These are phyloP conservation scores for Lasiodiplodia gonubiensis DNA, from an alignment of 2,329 filamentous ascomycete genomes.

Conservation along the genomic window DNA sequence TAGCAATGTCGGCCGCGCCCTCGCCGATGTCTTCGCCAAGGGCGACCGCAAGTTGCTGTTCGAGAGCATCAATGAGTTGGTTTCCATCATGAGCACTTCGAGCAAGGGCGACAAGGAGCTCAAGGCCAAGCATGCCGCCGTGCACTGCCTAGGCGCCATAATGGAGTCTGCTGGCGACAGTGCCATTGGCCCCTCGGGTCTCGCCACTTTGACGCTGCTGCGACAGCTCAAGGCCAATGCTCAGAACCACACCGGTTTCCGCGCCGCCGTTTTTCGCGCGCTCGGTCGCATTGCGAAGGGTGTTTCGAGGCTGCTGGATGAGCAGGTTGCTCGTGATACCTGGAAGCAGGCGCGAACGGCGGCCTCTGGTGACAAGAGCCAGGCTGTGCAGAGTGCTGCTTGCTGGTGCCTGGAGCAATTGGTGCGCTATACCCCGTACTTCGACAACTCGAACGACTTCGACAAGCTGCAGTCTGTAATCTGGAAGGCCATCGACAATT, in stretches of 20 bases:
- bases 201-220: conserved; percentile 73
- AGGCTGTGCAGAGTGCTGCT: conserved; percentile 77
- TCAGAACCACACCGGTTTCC: conserved; percentile 78
- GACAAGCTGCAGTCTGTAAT: conserved; percentile 82
- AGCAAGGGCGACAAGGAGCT: conserved; percentile 78
- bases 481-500: conserved; percentile 85
- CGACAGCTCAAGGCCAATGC: conserved; percentile 77
- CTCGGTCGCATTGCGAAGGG: conserved; percentile 78
- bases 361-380: conserved; percentile 79
- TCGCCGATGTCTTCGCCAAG: conserved; percentile 79
- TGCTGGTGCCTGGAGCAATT: conserved; percentile 80
- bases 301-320: conserved; percentile 79
- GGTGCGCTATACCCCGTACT: conserved; percentile 75
- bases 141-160: conserved; percentile 83
- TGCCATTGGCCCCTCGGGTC: conserved; percentile 79
- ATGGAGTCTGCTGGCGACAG: conserved; percentile 94
- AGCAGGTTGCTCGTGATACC: conserved; percentile 81
- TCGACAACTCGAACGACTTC: conserved; percentile 87
- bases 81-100: conserved; percentile 71
- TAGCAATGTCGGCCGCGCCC: conserved; percentile 84
- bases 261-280: conserved; percentile 77
- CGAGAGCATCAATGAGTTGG: conserved; percentile 90
- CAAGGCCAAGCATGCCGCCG: conserved; percentile 83
- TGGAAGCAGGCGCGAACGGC: conserved; percentile 89
- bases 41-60: conserved; percentile 92